Conservation (phyloP, 495 filamentous ascomycete genomes). For the Aspergillus biplanus region DNA sequence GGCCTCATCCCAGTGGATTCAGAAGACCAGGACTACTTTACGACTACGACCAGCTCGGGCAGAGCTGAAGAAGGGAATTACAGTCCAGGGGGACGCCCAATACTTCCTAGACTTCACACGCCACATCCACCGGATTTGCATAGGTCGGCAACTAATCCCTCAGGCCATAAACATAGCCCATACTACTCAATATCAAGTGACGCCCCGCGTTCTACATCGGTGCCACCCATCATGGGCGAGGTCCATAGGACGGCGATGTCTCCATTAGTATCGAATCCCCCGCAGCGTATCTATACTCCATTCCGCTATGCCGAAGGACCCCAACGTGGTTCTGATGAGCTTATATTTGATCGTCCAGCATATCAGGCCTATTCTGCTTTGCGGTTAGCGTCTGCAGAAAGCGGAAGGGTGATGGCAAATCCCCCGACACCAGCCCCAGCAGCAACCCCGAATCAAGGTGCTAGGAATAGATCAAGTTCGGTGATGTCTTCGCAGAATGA, state of each 20-base stretch:
- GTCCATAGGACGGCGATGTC: constrained; percentile 29
- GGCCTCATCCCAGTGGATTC: constrained; percentile 42
- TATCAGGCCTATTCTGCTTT: constrained; percentile 52
- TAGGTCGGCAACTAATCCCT: constrained; percentile 28
- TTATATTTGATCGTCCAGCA: constrained; percentile 44
- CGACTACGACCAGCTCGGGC: constrained; percentile 21
- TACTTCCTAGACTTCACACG: constrained; percentile 31
- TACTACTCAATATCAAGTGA: constrained; percentile 5
- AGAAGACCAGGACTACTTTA: constrained; percentile 23
- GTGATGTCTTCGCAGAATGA: constrained; percentile 28
- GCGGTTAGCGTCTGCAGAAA: constrained; percentile 47
- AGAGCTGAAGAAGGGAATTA: constrained; percentile 41
- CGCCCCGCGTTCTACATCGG: constrained; percentile 30
- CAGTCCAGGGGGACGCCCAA: constrained; percentile 55
- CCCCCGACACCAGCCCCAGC: constrained; percentile 23
- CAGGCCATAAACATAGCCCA: constrained; percentile 22
- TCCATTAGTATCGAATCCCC: constrained; percentile 44
- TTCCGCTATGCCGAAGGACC: constrained; percentile 53
- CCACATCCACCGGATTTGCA: constrained; percentile 19
- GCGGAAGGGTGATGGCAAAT: constrained; percentile 48
- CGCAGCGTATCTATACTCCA: constrained; percentile 51
- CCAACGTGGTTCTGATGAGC: constrained; percentile 48
- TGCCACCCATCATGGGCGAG: constrained; percentile 30
- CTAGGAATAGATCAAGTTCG: constrained; percentile 24
- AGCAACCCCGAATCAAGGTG: neutral